A percentile compares a stretch with the other conserved stretches of the same genome.
Conservation (phyloP, 441 rosid genomes). For the Codiaeum variegatum region DNA sequence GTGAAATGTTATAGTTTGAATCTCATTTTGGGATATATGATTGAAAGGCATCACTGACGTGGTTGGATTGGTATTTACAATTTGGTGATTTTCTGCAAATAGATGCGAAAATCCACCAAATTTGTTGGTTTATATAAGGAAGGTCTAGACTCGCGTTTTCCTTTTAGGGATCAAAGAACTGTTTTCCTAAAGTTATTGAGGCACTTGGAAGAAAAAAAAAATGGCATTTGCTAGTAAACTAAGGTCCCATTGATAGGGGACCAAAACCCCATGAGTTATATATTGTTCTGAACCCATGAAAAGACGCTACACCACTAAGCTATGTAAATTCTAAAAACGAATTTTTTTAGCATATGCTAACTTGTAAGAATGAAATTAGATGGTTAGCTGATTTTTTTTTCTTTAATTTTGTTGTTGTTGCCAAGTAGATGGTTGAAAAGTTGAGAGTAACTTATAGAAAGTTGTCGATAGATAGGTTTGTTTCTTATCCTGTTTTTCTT, state of each 20-base stretch:
- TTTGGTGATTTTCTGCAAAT: background rate
- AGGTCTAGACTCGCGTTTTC: background rate
- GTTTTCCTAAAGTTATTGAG: background rate
- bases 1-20: too few relatives aligned
- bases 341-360: too few relatives aligned
- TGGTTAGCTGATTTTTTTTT: too few relatives aligned
- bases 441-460: background rate
- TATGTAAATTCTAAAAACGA: background rate
- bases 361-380: too few relatives aligned
- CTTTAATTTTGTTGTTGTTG: too few relatives aligned
- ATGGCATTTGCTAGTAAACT: constrained; percentile 1
- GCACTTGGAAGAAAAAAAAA: background rate
- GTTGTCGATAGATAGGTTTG: background rate
- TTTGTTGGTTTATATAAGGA: background rate
- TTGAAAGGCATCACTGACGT: too few relatives aligned
- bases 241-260: background rate
- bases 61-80: background rate
- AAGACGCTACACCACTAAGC: background rate
- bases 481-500: constrained; percentile 6
- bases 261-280: background rate
- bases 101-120: background rate
- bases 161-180: background rate
- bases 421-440: background rate
- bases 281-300: background rate
- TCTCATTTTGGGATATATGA: too few relatives aligned